These are phyloP conservation scores for Backusella morwellensis DNA, from an alignment of 192 early-diverging fungal species.

Conservation along the genomic window DNA sequence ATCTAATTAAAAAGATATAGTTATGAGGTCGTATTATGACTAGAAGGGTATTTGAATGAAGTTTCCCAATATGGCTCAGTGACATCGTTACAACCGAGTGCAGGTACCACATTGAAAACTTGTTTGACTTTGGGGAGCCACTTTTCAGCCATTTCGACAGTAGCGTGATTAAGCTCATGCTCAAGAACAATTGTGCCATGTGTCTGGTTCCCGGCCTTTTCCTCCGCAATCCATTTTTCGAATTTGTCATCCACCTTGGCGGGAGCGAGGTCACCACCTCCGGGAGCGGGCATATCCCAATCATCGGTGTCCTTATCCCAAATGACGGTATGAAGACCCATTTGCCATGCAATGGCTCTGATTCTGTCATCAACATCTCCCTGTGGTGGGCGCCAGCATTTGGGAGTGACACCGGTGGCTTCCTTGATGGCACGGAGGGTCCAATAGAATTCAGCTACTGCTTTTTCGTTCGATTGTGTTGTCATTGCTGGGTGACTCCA, in stretches of 20 bases:
- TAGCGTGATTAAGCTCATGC: constrained; percentile 41
- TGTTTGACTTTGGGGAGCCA: constrained; percentile 38
- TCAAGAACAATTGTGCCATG: constrained; percentile 32
- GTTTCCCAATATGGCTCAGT: constrained; percentile 39
- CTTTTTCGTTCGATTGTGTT: constrained; percentile 33
- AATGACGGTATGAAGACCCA: constrained; percentile 21
- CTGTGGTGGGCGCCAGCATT: constrained; percentile 47
- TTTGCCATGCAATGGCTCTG: constrained; percentile 30
- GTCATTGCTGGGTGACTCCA: constrained; percentile 56
- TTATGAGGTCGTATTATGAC: neutral
- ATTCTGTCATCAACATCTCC: constrained; percentile 49
- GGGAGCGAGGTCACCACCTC: constrained; percentile 23
- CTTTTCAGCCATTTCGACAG: constrained; percentile 37
- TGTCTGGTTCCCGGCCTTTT: constrained; percentile 13
- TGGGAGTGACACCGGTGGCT: constrained; percentile 38
- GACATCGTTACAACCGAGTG: constrained; percentile 27
- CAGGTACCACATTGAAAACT: constrained; percentile 26
- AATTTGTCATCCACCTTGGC: constrained; percentile 28
- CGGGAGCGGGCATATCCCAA: constrained; percentile 38
- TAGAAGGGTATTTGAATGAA: constrained; percentile 22
- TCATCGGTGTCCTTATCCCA: constrained; percentile 32
- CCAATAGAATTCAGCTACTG: constrained; percentile 52
- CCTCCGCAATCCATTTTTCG: constrained; percentile 25
- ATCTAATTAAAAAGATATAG: neutral
- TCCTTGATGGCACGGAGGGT: constrained; percentile 40